A percentile compares a stretch with the other conserved stretches of the same genome.
Conservation (phyloP, 2,329 filamentous ascomycete species). For the Simplicillium sp. region DNA sequence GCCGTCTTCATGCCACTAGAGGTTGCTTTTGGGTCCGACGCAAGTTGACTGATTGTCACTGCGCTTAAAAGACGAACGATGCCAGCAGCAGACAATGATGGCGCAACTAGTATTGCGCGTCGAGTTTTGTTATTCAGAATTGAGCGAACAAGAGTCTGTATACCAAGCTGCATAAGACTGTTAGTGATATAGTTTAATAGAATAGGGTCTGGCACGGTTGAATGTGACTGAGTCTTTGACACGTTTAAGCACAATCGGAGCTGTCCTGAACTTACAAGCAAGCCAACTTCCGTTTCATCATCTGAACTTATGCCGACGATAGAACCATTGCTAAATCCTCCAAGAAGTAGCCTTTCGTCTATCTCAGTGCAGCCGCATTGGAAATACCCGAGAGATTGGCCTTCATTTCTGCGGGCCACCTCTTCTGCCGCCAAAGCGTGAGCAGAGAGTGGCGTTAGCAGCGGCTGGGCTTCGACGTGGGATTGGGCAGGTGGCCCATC, state of each 20-base stretch:
- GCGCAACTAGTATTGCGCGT: no score
- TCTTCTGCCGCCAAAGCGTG: slow-evolving; percentile 16
- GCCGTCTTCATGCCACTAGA: slow-evolving; percentile 14
- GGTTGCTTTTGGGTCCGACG: slow-evolving; percentile 6
- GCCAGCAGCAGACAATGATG: background rate
- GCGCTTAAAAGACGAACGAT: slow-evolving; percentile 32
- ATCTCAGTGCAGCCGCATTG: slow-evolving; percentile 36
- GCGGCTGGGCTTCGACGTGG: no score
- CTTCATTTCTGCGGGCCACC: slow-evolving; percentile 20
- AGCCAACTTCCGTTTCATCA: slow-evolving; percentile 34
- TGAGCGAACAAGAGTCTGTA: no score
- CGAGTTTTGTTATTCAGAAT: no score
- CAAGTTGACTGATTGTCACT: slow-evolving; percentile 26
- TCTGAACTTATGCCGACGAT: slow-evolving; percentile 46
- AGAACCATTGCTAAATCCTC: slow-evolving; percentile 38
- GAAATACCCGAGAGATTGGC: slow-evolving; percentile 19
- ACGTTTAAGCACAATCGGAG: no score
- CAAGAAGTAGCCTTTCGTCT: slow-evolving; percentile 35
- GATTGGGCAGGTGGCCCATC: no score
- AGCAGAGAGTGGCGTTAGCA: no score
- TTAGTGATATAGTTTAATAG: no score
- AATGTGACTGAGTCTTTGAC: no score
- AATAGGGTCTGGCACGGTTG: no score
- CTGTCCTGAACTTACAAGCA: slow-evolving; percentile 38
- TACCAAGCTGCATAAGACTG: no score